phyloP scores from a whole-genome alignment of 768 basidiomycete genomes.

The Russula virescens region DNA sequence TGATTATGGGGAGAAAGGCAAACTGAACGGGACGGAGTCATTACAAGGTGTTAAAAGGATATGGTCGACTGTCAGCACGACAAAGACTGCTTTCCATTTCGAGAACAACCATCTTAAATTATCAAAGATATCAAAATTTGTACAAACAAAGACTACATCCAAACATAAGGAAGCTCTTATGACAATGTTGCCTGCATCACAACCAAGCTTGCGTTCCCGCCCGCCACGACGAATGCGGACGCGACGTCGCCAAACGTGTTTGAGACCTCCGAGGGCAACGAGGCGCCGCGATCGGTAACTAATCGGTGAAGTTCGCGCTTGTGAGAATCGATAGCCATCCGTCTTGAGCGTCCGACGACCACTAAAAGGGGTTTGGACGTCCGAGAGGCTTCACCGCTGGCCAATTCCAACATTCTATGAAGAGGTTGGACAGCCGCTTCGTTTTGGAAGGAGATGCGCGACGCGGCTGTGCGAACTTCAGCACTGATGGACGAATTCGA shows the following conservation, averaged over 20 bases:
- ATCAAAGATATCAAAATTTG: no score
- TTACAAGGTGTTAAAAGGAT: neutral
- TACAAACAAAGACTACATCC: no score
- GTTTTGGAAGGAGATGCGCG: constrained; percentile 57
- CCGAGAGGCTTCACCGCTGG: constrained; percentile 28
- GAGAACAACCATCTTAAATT: neutral
- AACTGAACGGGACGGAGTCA: neutral
- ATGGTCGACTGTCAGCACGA: neutral
- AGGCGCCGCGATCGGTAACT: constrained; percentile 35
- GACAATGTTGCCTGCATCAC: constrained; percentile 45
- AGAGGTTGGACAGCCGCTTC: constrained; percentile 49
- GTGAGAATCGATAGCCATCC: constrained; percentile 58
- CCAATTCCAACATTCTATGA: constrained; percentile 46
- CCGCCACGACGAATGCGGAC: constrained; percentile 56
- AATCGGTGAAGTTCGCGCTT: constrained; percentile 51
- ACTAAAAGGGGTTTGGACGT: constrained; percentile 51
- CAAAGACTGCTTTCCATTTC: constrained; percentile 2
- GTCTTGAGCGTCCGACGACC: constrained; percentile 66
- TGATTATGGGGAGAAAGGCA: neutral
- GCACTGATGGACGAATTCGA: constrained; percentile 28
- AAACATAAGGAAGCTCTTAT: neutral
- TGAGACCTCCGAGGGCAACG: constrained; percentile 50
- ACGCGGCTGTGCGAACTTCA: constrained; percentile 40
- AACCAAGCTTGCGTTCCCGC: constrained; percentile 44
- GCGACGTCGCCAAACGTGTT: constrained; percentile 77